These are phyloP conservation scores for Podospora pseudoanserina DNA, from an alignment of 495 filamentous ascomycete species.

Conservation along the genomic window DNA sequence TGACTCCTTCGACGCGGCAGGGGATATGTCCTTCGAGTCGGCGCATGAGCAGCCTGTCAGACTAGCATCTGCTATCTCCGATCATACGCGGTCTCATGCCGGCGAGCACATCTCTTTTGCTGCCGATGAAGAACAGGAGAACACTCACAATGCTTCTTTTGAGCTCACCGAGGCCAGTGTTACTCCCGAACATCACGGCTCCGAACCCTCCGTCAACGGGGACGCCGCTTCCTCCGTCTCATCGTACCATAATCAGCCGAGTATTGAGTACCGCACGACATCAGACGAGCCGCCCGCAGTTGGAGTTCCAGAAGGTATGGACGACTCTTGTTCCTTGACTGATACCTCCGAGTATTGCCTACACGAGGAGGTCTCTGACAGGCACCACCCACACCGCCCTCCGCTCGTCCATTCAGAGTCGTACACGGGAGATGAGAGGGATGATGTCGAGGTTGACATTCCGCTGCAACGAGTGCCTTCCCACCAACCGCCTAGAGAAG, in stretches of 20 bases:
- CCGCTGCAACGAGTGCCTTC: constrained; percentile 2
- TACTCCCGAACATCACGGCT: background rate
- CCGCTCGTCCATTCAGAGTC: background rate
- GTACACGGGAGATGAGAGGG: background rate
- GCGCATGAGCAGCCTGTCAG: background rate
- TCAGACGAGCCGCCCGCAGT: background rate
- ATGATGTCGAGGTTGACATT: background rate
- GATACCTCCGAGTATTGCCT: background rate
- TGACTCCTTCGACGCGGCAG: background rate
- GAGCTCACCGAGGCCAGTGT: background rate
- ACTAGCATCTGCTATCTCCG: background rate
- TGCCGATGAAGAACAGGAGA: background rate
- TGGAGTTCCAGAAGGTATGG: background rate
- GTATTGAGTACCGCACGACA: too few species aligned
- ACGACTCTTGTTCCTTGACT: background rate
- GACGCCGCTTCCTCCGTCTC: background rate
- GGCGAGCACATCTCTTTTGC: background rate
- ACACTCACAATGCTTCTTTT: background rate
- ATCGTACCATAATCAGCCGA: background rate
- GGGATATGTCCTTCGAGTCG: background rate
- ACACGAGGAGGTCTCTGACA: background rate
- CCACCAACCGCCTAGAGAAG: background rate
- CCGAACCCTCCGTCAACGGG: background rate
- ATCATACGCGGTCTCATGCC: background rate
- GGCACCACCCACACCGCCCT: background rate